phyloP scores from a whole-genome alignment of 129 eudicot genomes.

The Chrysanthemum makinoi region DNA sequence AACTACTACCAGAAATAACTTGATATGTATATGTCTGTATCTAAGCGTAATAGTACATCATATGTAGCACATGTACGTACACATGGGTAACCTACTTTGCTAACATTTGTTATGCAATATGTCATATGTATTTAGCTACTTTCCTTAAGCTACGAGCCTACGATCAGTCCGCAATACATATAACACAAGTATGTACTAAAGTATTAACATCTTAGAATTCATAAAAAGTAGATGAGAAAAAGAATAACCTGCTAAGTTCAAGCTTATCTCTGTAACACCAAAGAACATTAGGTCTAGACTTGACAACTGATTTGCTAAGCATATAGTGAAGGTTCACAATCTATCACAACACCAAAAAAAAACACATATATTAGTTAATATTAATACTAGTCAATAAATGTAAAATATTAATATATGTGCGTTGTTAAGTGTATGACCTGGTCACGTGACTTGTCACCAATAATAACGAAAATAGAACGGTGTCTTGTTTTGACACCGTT shows the following conservation, averaged over 20 bases:
- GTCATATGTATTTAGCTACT: too few species aligned
- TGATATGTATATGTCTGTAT: too few species aligned
- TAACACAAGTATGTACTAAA: too few species aligned
- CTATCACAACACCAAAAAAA: slow-evolving; percentile 37
- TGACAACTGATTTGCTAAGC: slow-evolving; percentile 57
- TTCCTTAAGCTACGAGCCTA: too few species aligned
- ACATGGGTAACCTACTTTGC: too few species aligned
- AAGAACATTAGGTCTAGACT: slow-evolving; percentile 60
- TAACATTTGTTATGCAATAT: too few species aligned
- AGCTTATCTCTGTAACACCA: slow-evolving; percentile 95
- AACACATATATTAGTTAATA: neutral
- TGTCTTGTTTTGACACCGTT: slow-evolving; percentile 85
- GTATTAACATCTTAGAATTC: too few species aligned
- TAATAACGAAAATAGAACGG: slow-evolving; percentile 79
- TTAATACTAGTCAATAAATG: neutral
- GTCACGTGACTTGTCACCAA: slow-evolving; percentile 92
- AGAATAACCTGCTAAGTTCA: slow-evolving; percentile 68
- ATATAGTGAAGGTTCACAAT: slow-evolving; percentile 76
- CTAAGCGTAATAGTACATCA: too few species aligned
- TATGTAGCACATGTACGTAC: too few species aligned
- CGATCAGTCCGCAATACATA: too few species aligned
- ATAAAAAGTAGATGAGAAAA: neutral
- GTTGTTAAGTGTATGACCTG: slow-evolving; percentile 40
- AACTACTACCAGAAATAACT: too few species aligned
- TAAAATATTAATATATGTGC: neutral